Base-by-base conservation (phyloP, 2,329 filamentous ascomycete genomes). In the Epichloe baconii region DNA sequence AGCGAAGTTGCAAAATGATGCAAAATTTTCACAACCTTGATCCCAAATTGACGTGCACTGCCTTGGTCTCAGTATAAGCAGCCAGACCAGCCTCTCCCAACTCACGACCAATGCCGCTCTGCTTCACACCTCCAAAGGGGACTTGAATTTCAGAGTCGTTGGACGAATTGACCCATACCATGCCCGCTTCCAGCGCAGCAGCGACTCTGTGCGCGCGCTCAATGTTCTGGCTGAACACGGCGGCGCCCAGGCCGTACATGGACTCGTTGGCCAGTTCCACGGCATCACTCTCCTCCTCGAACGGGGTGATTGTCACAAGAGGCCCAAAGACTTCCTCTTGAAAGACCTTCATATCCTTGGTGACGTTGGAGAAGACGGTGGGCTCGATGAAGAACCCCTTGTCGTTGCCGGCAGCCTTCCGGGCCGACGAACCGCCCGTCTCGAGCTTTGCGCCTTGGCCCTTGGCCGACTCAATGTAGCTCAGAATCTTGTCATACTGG, bases 401-500 rank as follows among this genome's bases (percentile, higher is more conserved):
- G 21, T 68, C 70, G 7, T 64, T 55, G 1, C 66, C 59, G 19
- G 64, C 57, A 35, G 58, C 57, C 48, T 61, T 60, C 0, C 59
- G 58, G 42, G 66, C 64, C 2, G 66, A 63, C 21, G 80, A 81
- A 11, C 85, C 86, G 14, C 86, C 85, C 2, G 75, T 66, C 19
- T 77, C 70, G 1, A 89, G 71, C 5, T 73, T 85, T 0, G 84
- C 83, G n/a, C 85, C 85, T 61, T 86, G 82, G 4, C 73, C 73
- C 60, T 85, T 85, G 17, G 84, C 86, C 5, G 74, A 62, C 51
- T 88, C 78, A 44, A 90, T 80, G 63, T 84, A 91, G 0, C 73
- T 74, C 31, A 89, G 71, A 2, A 91, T 76, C 40, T 79, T 74
- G 48, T 88, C 83, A 59, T 83, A 85, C 62, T 89, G 85, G 7